These are phyloP conservation scores for Podospora conica DNA, from an alignment of 495 filamentous ascomycete species.

Conservation along the genomic window DNA sequence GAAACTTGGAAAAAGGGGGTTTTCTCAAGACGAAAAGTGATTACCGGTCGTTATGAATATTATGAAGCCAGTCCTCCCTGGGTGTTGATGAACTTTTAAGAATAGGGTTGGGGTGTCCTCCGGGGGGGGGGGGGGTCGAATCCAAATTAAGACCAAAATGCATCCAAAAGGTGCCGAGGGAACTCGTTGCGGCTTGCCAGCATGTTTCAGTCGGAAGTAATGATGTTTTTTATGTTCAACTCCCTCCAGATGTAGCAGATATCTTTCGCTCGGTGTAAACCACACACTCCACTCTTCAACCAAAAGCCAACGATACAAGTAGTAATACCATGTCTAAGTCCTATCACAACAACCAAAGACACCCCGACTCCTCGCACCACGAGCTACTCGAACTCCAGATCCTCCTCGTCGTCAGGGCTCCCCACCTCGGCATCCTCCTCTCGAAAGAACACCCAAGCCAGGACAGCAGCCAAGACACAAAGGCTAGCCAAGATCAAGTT, in stretches of 20 bases:
- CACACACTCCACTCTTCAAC: background rate
- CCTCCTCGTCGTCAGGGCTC: background rate
- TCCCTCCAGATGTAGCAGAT: background rate
- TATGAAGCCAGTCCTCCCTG: background rate
- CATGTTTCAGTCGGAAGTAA: background rate
- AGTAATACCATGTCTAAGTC: background rate
- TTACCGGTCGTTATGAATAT: background rate
- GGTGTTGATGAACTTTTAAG: background rate
- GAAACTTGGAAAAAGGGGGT: background rate
- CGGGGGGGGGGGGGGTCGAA: too few species aligned
- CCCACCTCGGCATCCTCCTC: background rate
- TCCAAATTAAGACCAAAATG: too few species aligned
- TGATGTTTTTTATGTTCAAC: background rate
- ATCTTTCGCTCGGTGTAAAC: background rate
- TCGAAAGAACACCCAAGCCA: slow-evolving; percentile 6
- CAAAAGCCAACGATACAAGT: background rate
- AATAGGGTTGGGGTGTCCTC: background rate
- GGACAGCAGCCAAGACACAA: background rate
- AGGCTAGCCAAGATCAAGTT: slow-evolving; percentile 1
- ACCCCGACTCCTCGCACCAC: background rate
- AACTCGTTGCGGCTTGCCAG: background rate
- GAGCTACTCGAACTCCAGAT: background rate
- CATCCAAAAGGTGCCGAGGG: too few species aligned
- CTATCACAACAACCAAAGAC: background rate
- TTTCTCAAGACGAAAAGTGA: background rate